phyloP scores from a whole-genome alignment of 2,329 filamentous ascomycete species.

The Pseudonectria foliicola region DNA sequence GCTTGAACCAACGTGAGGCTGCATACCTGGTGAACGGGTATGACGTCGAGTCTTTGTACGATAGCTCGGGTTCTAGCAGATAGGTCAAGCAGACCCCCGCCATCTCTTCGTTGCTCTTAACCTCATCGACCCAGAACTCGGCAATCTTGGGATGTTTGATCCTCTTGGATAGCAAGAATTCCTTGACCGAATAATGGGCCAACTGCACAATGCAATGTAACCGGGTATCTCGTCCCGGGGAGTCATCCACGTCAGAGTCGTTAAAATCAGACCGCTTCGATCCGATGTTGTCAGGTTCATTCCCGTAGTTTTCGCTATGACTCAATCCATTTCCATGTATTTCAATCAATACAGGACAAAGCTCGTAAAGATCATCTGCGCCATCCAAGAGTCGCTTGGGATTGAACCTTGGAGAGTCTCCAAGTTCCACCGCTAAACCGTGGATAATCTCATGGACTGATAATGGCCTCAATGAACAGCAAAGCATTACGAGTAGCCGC shows the following conservation, averaged over 20 bases:
- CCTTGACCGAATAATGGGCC: slow-evolving; percentile 8
- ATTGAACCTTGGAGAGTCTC: slow-evolving; percentile 1
- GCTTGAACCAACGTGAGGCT: background rate
- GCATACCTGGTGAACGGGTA: slow-evolving; percentile 1
- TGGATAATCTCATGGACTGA: slow-evolving; percentile 1
- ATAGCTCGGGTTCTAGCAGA: slow-evolving; percentile 1
- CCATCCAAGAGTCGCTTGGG: slow-evolving; percentile 3
- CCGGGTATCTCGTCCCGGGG: too few relatives aligned
- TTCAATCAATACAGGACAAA: slow-evolving; percentile 6
- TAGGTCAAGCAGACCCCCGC: slow-evolving; percentile 2
- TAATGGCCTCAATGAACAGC: slow-evolving; percentile 3
- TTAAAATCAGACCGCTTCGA: too few relatives aligned
- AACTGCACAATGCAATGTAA: too few relatives aligned
- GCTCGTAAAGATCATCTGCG: slow-evolving; percentile 1
- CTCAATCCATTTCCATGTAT: background rate
- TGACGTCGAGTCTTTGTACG: background rate
- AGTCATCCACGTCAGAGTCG: background rate
- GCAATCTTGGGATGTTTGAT: background rate
- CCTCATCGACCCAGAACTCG: background rate
- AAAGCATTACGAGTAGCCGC: slow-evolving; percentile 2
- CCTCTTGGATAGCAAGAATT: slow-evolving; percentile 8
- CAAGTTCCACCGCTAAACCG: slow-evolving; percentile 2
- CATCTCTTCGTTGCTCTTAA: background rate
- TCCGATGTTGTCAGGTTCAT: background rate
- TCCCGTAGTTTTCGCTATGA: too few relatives aligned